phyloP scores from a whole-genome alignment of 768 basidiomycete species.

The Agrocybe praecox region DNA sequence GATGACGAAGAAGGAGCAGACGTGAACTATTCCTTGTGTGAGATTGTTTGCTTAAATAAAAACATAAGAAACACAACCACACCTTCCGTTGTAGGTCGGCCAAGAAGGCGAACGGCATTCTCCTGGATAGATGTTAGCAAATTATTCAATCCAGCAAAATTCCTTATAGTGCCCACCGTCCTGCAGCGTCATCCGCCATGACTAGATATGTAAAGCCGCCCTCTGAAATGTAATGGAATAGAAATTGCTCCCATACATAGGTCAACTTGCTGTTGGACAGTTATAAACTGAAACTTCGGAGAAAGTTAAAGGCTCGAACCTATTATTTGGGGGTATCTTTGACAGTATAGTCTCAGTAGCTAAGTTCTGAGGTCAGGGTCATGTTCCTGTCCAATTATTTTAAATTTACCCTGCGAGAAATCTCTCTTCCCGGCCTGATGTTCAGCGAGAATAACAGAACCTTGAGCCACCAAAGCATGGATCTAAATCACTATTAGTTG shows the following conservation, averaged over 20 bases:
- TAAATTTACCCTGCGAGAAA: constrained; percentile 79
- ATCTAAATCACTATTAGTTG: constrained; percentile 45
- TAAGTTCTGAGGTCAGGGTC: constrained; percentile 26
- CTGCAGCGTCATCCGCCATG: constrained; percentile 93
- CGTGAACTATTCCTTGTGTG: constrained; percentile 47
- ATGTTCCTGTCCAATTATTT: neutral
- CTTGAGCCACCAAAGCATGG: constrained; percentile 83
- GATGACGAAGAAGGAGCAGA: constrained; percentile 68
- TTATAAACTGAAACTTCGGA: constrained; percentile 1
- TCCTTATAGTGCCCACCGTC: constrained; percentile 56
- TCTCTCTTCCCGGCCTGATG: constrained; percentile 80
- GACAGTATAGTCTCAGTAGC: constrained; percentile 88
- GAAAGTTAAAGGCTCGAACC: constrained; percentile 35
- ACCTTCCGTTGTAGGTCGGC: constrained; percentile 83
- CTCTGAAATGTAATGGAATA: constrained; percentile 94
- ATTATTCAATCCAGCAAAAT: neutral
- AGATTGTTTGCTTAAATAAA: constrained; percentile 1
- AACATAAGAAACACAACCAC: constrained; percentile 10
- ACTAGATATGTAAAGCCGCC: constrained; percentile 87
- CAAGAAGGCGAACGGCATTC: constrained; percentile 95
- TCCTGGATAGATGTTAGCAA: constrained; percentile 39
- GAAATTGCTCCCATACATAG: constrained; percentile 91
- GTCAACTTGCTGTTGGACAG: constrained; percentile 62
- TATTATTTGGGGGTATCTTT: constrained; percentile 93
- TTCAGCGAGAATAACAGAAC: constrained; percentile 82